Evolutionary conservation across 179 eudicot genomes (phyloP), one percentile per base, ranked within the genome.

Genomic region (Drosera spatulata): DNA sequence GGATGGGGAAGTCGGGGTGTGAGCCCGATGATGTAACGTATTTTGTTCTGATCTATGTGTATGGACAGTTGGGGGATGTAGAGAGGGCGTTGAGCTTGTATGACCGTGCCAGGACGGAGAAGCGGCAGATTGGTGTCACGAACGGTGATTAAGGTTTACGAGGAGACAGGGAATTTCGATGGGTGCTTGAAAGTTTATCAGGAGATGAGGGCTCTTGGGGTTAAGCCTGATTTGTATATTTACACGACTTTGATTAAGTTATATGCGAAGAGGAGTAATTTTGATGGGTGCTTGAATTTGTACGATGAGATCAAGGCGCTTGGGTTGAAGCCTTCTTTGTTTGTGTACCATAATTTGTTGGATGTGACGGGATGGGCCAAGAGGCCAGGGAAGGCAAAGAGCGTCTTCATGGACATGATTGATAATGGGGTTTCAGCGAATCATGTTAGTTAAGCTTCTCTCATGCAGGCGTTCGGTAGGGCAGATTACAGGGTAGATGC

Each of bases 241-340:
- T 93, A 79, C 65, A 93, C 89, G 61, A 69, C 80, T 0, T 59
- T 91, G 73, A 81, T 91, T 53, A 85, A 69, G 61, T 74, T 85
- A 44, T 82, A 91, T 68, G 91, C 82, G 1, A 76, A 74, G 65
- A 54, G 80, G 12, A 82, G 85, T 6, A 88, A 91, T 75, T 91
- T 79, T 41, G 98, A 85, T 77, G 95, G 95, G 41, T 88, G 96
- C 61, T 91, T 91, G 85, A 88, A 84, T 67, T 86, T 88, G 12
- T 91, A 80, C 43, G 89, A 91, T 77, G 98, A 91, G 68, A 88
- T 91, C 96, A 91, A 91, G 80, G 95, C 89, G 14, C 75, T 88
- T 39, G 69, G 74, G 39, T 79, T 84, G 3, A 82, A 78, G 80
- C 83, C 89, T 4, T 88, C 76, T 58, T 51, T 78, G 63, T 71